A percentile compares a stretch with the other conserved stretches of the same genome.
Evolutionary conservation across 2,329 filamentous ascomycete species (phyloP).

Genomic region (Tolypocladium guangdongense): DNA sequence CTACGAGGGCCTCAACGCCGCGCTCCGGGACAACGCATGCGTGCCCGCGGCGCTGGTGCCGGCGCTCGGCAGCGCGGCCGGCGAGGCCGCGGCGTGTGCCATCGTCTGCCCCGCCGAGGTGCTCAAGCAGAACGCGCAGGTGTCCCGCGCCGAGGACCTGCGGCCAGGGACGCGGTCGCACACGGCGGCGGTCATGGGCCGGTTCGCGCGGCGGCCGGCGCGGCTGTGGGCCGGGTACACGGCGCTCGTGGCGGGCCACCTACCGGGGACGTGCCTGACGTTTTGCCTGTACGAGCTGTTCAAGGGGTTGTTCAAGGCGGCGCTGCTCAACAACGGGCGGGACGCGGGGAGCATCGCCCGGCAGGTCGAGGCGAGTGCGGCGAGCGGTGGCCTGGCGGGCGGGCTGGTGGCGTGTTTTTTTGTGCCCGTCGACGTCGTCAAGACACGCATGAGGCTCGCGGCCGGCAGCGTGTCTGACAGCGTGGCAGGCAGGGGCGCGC

Average conservation of each 20-base stretch:
- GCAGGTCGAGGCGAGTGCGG: slow-evolving; percentile 1
- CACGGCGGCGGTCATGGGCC: background rate
- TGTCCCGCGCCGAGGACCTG: background rate
- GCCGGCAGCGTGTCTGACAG: background rate
- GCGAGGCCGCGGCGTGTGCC: slow-evolving; percentile 7
- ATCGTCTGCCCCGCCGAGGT: slow-evolving; percentile 10
- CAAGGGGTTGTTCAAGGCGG: slow-evolving; percentile 2
- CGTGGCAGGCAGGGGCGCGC: background rate
- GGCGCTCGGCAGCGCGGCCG: slow-evolving; percentile 7
- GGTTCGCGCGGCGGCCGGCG: slow-evolving; percentile 1
- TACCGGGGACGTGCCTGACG: slow-evolving; percentile 4
- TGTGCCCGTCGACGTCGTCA: slow-evolving; percentile 10
- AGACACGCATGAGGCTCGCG: slow-evolving; percentile 10
- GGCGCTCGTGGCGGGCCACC: slow-evolving; percentile 3
- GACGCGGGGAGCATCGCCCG: background rate
- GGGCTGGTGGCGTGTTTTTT: slow-evolving; percentile 5
- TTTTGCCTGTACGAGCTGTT: slow-evolving; percentile 6
- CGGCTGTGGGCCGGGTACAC: slow-evolving; percentile 6
- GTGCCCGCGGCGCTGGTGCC: slow-evolving; percentile 6
- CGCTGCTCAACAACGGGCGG: background rate
- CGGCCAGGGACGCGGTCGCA: background rate
- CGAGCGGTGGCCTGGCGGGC: slow-evolving; percentile 6
- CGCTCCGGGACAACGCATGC: background rate
- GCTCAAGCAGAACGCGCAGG: slow-evolving; percentile 11
- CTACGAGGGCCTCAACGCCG: slow-evolving; percentile 7